Conservation (phyloP, 352 stramenopile genomes). For the Globisporangium polare region DNA sequence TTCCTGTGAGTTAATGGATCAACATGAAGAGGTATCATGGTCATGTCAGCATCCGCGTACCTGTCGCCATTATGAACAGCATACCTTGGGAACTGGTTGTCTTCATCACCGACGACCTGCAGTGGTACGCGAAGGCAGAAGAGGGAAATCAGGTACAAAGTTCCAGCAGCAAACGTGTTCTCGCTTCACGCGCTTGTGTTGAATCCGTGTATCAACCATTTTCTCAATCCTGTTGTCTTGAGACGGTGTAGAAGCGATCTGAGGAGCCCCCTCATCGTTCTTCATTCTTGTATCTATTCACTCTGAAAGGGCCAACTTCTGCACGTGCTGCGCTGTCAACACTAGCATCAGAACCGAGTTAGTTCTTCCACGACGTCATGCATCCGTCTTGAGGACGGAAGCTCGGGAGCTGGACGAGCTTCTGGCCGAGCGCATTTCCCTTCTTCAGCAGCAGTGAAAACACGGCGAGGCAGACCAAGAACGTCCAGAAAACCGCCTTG, state of each 20-base stretch:
- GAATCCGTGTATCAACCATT: background rate
- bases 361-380: conserved; percentile 72
- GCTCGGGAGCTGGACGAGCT: conserved; percentile 58
- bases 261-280: background rate
- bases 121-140: no score
- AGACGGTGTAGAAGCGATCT: background rate
- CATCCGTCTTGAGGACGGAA: conserved; percentile 73
- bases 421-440: conserved; percentile 58
- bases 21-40: no score
- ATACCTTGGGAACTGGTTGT: no score
- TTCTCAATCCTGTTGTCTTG: background rate
- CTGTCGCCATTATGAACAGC: no score
- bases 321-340: no score
- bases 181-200: no score
- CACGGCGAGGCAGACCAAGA: conserved; percentile 36
- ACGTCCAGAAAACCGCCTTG: conserved; percentile 45
- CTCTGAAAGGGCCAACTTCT: background rate
- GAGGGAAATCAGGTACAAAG: no score
- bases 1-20: no score
- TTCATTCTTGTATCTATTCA: background rate
- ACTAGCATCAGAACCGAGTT: conserved; percentile 2
- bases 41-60: no score
- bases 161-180: no score
- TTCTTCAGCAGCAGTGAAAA: conserved; percentile 78
- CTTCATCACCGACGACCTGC: no score